Percentiles rank a stretch among this genome's conserved stretches.
Evolutionary conservation across 2,329 filamentous ascomycete species (phyloP).

Genomic region (Diaporthe vexans): DNA sequence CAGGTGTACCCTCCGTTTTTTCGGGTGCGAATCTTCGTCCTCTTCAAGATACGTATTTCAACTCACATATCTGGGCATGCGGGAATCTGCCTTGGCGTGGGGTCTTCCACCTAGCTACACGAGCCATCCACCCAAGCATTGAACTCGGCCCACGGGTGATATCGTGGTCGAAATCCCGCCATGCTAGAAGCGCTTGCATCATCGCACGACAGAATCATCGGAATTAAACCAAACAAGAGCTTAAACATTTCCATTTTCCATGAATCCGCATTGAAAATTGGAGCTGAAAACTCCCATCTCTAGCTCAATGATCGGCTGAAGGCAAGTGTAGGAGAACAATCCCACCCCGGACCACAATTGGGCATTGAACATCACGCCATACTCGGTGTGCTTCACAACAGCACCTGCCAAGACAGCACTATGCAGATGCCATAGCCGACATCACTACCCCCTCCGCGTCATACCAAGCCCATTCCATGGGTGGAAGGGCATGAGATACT

Average conservation of each 20-base stretch:
- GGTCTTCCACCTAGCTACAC: background rate
- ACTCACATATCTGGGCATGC: background rate
- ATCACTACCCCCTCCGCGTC: slow-evolving; percentile 6
- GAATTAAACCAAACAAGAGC: too few species aligned
- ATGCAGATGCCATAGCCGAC: slow-evolving; percentile 1
- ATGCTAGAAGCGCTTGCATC: background rate
- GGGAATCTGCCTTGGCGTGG: background rate
- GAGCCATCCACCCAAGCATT: too few species aligned
- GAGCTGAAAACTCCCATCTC: background rate
- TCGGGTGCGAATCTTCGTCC: too few species aligned
- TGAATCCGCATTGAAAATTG: background rate
- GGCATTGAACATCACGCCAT: slow-evolving; percentile 17
- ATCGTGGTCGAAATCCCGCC: background rate
- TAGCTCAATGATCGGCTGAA: background rate
- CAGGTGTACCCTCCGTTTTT: too few species aligned
- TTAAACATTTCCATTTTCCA: background rate
- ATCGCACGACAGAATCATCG: background rate
- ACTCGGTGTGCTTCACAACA: slow-evolving; percentile 4
- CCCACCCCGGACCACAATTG: background rate
- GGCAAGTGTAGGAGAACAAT: background rate
- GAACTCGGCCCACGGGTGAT: background rate
- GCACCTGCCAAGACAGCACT: background rate
- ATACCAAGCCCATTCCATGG: slow-evolving; percentile 4
- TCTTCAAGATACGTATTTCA: too few species aligned
- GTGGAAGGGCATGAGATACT: background rate